Base-by-base conservation (phyloP, 495 filamentous ascomycete species). In the Neurospora sp. region DNA sequence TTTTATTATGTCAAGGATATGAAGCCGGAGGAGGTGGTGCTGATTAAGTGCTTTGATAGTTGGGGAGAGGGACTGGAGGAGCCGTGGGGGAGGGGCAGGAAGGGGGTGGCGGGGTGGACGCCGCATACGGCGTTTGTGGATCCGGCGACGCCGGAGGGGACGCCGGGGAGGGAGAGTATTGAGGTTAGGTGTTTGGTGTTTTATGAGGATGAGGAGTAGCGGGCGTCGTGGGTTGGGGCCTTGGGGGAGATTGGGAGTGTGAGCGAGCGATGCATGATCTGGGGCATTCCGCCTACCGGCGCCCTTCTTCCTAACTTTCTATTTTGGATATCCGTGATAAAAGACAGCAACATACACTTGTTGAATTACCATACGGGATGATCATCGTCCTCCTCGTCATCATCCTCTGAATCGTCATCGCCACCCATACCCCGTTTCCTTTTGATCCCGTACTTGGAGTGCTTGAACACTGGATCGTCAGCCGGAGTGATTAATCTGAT, bases 161-260 rank as follows among this genome's bases (percentile, higher is more conserved):
- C 85, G n/a, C 84, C 83, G 76, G 80, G 81, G 35, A 85, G 91
- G 79, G 91, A 96, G 86, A 96, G 93, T 80, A 95, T 97, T 81
- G 93, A 96, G 82, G 92, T 97, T 14, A 84, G 93, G 81, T 92
- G 92, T 69, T 85, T 97, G 82, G 89, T 97, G 2, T 94, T 96
- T 88, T 86, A 85, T 70, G 80, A 85, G 20, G 79, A 80, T 37
- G 69, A 69, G 20, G 12, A 16, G 39, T 27, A 27, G 27, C 27
- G 27, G 27, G 27, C 27, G 27, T 27, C 27, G 27, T 27, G 27
- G 27, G 27, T 27, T 27, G 27, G 27, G 27, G 27, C 27, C 27
- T 27, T 27, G 27, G 27, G 27, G 27, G 27, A 27, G 27, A 27
- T 27, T 27, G 27, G 27, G 27, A 2, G 2, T 27, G 27, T 27